phyloP scores from a whole-genome alignment of 116 monocot genomes.

The Trichopus zeylanicus region DNA sequence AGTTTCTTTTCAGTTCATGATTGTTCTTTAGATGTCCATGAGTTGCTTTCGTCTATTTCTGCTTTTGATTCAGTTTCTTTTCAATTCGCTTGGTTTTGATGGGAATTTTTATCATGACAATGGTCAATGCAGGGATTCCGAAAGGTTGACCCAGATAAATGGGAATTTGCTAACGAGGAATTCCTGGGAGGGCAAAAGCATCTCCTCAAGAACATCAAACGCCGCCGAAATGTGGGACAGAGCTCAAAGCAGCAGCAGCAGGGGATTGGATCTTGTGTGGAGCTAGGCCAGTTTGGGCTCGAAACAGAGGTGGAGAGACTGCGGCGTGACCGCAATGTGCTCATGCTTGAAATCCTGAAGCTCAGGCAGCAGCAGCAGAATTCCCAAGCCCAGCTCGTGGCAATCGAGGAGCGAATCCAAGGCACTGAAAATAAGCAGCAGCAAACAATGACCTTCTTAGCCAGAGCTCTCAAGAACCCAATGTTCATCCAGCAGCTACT shows the following conservation, averaged over 20 bases:
- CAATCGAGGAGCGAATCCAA: slow-evolving; percentile 30
- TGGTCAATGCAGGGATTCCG: slow-evolving; percentile 38
- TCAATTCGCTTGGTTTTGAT: too few species aligned
- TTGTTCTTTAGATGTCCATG: too few species aligned
- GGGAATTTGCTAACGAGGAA: slow-evolving; percentile 53
- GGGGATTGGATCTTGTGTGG: slow-evolving; percentile 3
- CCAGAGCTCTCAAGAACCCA: slow-evolving; percentile 26
- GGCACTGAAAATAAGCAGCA: slow-evolving; percentile 29
- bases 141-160: slow-evolving; percentile 43
- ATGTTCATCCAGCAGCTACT: slow-evolving; percentile 23
- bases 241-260: slow-evolving; percentile 8
- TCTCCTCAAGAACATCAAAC: slow-evolving; percentile 51
- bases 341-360: slow-evolving; percentile 33
- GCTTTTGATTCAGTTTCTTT: too few species aligned
- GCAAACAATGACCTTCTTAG: slow-evolving; percentile 37
- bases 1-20: too few species aligned
- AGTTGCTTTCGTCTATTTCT: too few species aligned
- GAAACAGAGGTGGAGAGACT: slow-evolving; percentile 24
- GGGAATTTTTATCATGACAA: neutral
- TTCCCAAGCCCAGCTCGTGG: slow-evolving; percentile 23
- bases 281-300: slow-evolving; percentile 23
- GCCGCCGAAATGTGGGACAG: slow-evolving; percentile 21
- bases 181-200: slow-evolving; percentile 51
- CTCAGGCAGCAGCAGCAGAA: slow-evolving; percentile 44
- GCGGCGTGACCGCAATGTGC: slow-evolving; percentile 19